phyloP scores from a whole-genome alignment of 2,329 filamentous ascomycete genomes.

The Exophiala spinifera region DNA sequence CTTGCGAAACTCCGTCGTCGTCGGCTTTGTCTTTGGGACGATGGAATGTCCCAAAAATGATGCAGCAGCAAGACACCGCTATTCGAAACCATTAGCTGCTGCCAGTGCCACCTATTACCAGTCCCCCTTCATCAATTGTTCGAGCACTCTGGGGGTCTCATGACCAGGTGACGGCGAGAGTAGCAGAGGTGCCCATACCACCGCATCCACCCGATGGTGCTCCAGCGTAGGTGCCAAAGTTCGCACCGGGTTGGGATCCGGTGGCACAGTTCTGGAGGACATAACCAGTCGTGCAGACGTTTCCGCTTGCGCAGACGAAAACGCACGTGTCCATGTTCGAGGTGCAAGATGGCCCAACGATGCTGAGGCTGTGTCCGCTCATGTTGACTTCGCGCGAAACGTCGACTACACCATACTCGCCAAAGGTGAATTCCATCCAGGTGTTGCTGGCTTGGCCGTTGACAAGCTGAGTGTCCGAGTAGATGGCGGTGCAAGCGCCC shows the following conservation, averaged over 20 bases:
- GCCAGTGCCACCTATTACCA: background rate
- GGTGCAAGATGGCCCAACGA: conserved; percentile 25
- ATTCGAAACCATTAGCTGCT: too few species aligned
- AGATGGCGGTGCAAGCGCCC: conserved; percentile 26
- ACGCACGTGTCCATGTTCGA: conserved; percentile 30
- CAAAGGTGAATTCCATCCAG: conserved; percentile 30
- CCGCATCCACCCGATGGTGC: conserved; percentile 26
- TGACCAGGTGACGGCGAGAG: conserved; percentile 24
- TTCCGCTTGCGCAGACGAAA: conserved; percentile 24
- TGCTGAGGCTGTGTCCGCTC: conserved; percentile 27
- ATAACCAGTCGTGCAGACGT: conserved; percentile 24
- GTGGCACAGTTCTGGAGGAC: conserved; percentile 28
- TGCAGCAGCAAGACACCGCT: background rate
- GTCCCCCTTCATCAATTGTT: background rate
- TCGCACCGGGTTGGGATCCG: conserved; percentile 26
- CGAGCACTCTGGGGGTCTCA: conserved; percentile 8
- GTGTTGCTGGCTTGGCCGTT: conserved; percentile 29
- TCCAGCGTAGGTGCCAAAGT: conserved; percentile 26
- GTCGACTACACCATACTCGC: conserved; percentile 26
- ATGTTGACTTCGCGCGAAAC: conserved; percentile 31
- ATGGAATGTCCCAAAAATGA: background rate
- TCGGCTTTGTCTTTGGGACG: too few species aligned
- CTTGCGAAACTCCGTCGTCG: too few species aligned
- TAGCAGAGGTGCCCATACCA: conserved; percentile 27
- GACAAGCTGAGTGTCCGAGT: conserved; percentile 24